These are phyloP conservation scores for Pseudocercospora vitis DNA, from an alignment of 2,329 filamentous ascomycete species.

Conservation along the genomic window DNA sequence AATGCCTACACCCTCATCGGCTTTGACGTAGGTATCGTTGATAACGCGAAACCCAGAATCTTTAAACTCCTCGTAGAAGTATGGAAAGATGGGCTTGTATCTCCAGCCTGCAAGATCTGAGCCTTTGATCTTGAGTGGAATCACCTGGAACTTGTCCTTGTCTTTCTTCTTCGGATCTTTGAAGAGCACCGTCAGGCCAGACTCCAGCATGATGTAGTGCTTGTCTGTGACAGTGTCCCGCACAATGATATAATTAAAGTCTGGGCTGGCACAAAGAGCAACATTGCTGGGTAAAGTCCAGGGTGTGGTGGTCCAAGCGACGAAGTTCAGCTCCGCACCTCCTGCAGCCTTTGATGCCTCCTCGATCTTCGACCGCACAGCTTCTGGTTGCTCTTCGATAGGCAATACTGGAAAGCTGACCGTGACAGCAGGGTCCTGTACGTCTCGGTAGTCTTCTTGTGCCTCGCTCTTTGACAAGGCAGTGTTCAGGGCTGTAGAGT, in stretches of 20 bases:
- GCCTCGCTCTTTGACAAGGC: slow-evolving; percentile 92
- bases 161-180: slow-evolving; percentile 97
- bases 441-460: slow-evolving; percentile 91
- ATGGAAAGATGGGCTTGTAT: slow-evolving; percentile 85
- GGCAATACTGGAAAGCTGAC: slow-evolving; percentile 77
- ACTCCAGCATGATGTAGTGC: slow-evolving; percentile 81
- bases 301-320: slow-evolving; percentile 89
- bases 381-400: slow-evolving; percentile 34
- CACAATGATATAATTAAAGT: slow-evolving; percentile 86
- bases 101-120: slow-evolving; percentile 84
- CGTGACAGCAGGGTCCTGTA: slow-evolving; percentile 85
- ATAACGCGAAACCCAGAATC: slow-evolving; percentile 78
- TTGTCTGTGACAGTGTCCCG: slow-evolving; percentile 78
- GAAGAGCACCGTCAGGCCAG: slow-evolving; percentile 77
- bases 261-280: slow-evolving; percentile 74
- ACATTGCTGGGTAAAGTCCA: slow-evolving; percentile 82
- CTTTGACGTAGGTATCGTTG: slow-evolving; percentile 81
- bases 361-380: slow-evolving; percentile 31
- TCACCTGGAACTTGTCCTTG: slow-evolving; percentile 83
- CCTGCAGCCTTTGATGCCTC: slow-evolving; percentile 34
- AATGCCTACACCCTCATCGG: slow-evolving; percentile 87
- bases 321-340: slow-evolving; percentile 64
- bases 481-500: slow-evolving; percentile 85
- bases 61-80: slow-evolving; percentile 87
- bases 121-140: slow-evolving; percentile 72